Conservation (phyloP, 768 basidiomycete genomes). For the Saitozyma sp. region DNA sequence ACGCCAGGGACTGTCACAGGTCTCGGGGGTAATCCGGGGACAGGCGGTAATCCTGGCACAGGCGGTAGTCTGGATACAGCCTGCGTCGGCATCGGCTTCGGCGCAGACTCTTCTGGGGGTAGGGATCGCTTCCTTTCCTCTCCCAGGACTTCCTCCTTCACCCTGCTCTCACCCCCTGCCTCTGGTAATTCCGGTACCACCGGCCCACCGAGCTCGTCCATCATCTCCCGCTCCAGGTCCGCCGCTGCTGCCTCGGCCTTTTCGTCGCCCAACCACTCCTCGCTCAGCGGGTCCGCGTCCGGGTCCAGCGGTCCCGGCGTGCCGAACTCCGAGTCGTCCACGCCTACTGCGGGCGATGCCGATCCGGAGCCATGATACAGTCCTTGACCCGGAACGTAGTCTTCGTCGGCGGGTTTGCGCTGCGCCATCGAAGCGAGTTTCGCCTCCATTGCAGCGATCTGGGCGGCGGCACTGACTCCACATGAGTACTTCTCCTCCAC, state of each 20-base stretch:
- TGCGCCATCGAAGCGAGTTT: conserved; percentile 79
- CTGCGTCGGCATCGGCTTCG: background rate
- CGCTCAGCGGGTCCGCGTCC: conserved; percentile 14
- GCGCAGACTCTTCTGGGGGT: background rate
- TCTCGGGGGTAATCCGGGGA: no score
- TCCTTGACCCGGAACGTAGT: conserved; percentile 32
- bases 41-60: background rate
- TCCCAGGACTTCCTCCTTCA: conserved; percentile 5
- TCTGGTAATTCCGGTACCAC: no score
- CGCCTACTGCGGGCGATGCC: conserved; percentile 1
- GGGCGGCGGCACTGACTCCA: conserved; percentile 67
- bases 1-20: background rate
- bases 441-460: conserved; percentile 95
- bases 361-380: background rate
- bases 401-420: conserved; percentile 39
- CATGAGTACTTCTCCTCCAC: background rate
- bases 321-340: conserved; percentile 6
- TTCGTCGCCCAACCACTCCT: conserved; percentile 14
- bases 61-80: background rate
- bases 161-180: background rate
- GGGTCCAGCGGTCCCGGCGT: background rate
- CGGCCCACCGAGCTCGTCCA: conserved; percentile 7
- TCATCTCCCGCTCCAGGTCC: conserved; percentile 38
- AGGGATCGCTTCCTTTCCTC: background rate
- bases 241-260: conserved; percentile 30